Percentiles rank a stretch among this genome's conserved stretches.
Conservation (phyloP, 306 rosid genomes). For the Medicago ruthenica region DNA sequence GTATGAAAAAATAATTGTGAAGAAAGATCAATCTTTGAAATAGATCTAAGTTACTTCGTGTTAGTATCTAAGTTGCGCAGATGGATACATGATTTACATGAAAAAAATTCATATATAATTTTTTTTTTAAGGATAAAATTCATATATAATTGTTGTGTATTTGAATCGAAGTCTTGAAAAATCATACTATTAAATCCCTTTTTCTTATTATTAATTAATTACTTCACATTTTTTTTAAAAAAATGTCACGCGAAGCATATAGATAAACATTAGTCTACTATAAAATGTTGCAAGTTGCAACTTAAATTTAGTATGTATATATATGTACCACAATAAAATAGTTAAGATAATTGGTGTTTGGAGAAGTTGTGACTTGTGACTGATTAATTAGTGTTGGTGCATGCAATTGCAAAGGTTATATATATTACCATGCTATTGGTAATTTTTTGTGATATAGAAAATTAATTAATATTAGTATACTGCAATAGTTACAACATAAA, state of each 20-base stretch:
- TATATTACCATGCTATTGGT: background rate
- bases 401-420: background rate
- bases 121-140: too few relatives aligned
- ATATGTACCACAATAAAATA: background rate
- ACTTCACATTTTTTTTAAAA: too few relatives aligned
- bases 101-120: too few relatives aligned
- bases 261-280: background rate
- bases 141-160: background rate
- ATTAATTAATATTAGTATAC: background rate
- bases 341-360: conserved; percentile 27
- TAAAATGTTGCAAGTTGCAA: background rate
- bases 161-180: background rate
- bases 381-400: background rate
- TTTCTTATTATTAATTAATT: background rate
- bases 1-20: background rate
- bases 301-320: too few relatives aligned
- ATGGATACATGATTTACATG: background rate
- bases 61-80: background rate
- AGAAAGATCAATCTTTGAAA: background rate
- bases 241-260: too few relatives aligned
- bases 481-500: too few relatives aligned
- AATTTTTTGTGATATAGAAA: background rate
- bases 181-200: background rate
- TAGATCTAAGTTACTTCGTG: background rate
- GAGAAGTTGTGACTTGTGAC: conserved; percentile 9